Percentiles rank a stretch among this genome's conserved stretches.
These are phyloP conservation scores for Coffea canephora DNA, from an alignment of 257 asterid species.

Conservation along the genomic window DNA sequence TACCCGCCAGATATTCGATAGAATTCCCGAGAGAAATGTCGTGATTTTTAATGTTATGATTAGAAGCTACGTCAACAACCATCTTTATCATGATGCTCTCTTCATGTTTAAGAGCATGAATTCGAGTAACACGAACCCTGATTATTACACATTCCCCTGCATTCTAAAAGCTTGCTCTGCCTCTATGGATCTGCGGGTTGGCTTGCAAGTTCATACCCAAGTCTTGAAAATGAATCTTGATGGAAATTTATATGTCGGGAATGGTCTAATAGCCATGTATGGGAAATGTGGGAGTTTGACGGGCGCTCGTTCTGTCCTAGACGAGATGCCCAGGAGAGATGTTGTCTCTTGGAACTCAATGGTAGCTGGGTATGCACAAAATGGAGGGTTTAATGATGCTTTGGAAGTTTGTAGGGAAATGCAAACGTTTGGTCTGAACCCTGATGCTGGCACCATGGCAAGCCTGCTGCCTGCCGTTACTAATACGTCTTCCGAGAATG, in stretches of 20 bases:
- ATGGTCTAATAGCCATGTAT: slow-evolving; percentile 77
- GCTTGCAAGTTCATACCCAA: slow-evolving; percentile 63
- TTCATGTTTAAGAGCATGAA: slow-evolving; percentile 50
- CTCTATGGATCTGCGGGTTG: slow-evolving; percentile 41
- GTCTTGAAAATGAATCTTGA: slow-evolving; percentile 64
- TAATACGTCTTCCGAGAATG: slow-evolving; percentile 57
- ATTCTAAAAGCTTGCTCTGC: slow-evolving; percentile 77
- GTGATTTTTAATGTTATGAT: slow-evolving; percentile 73
- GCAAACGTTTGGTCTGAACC: slow-evolving; percentile 46
- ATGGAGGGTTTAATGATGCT: slow-evolving; percentile 66
- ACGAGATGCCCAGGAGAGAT: slow-evolving; percentile 59
- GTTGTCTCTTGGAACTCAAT: slow-evolving; percentile 87
- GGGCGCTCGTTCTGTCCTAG: slow-evolving; percentile 58
- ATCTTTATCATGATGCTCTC: slow-evolving; percentile 49
- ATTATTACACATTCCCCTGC: slow-evolving; percentile 80
- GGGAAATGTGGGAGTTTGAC: slow-evolving; percentile 74
- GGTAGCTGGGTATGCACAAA: slow-evolving; percentile 71
- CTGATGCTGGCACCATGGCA: slow-evolving; percentile 88
- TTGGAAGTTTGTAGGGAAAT: slow-evolving; percentile 70
- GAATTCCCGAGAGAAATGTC: slow-evolving; percentile 53
- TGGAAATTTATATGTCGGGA: slow-evolving; percentile 60
- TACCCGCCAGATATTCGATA: slow-evolving; percentile 68
- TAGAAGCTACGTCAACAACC: slow-evolving; percentile 75
- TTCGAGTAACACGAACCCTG: slow-evolving; percentile 41
- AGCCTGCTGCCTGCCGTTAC: slow-evolving; percentile 83